phyloP scores from a whole-genome alignment of 352 stramenopile genomes.

The Phytophthora chlamydospora region DNA sequence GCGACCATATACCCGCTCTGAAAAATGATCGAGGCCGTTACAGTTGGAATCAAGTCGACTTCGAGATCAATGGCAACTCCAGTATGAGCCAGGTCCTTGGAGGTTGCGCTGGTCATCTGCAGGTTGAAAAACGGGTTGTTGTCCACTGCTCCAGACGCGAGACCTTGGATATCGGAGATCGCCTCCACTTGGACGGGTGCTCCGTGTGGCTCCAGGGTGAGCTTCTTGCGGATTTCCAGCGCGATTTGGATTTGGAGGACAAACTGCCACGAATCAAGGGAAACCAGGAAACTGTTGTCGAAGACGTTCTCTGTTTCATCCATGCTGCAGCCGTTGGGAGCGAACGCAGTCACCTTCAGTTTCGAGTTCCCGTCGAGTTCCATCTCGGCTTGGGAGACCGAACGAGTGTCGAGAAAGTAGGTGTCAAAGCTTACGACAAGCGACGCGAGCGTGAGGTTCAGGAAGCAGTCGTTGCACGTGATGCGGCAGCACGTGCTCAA shows the following conservation, averaged over 20 bases:
- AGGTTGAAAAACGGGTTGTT: not conserved
- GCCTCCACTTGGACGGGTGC: conserved; percentile 1
- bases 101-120: not conserved
- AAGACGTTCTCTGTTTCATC: not conserved
- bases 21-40: not conserved
- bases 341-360: conserved; percentile 1
- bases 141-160: not conserved
- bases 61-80: conserved; percentile 1
- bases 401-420: not conserved
- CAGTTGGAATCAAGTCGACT: not conserved
- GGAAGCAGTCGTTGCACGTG: conserved; percentile 1
- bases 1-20: not conserved
- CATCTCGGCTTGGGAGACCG: conserved; percentile 6
- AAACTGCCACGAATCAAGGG: not conserved
- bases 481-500: conserved; percentile 2
- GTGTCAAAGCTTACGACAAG: not conserved
- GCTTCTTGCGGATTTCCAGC: conserved; percentile 3
- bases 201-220: conserved; percentile 6
- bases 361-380: conserved; percentile 5
- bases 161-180: not conserved
- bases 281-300: not conserved
- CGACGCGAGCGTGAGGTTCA: conserved; percentile 3
- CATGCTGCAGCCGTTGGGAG: conserved; percentile 11
- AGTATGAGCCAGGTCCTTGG: not conserved
- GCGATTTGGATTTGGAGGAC: not conserved